Percentiles rank a stretch among this genome's conserved stretches.
Conservation (phyloP, 129 eudicot species). For the Pulicaria dysenterica region DNA sequence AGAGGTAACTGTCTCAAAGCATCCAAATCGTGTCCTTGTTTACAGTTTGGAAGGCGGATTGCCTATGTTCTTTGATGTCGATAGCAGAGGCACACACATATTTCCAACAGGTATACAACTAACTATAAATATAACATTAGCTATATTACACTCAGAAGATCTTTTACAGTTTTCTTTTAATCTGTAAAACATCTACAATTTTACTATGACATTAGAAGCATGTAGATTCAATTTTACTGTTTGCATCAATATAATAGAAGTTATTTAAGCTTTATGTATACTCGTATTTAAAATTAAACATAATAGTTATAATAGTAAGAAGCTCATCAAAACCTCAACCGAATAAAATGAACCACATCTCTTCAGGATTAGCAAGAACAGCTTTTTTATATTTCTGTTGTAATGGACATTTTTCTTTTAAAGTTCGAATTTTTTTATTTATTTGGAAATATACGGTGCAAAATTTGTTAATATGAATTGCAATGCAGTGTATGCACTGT, state of each 20-base stretch:
- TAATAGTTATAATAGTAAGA: too few relatives aligned
- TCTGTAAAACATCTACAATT: background rate
- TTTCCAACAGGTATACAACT: slow-evolving; percentile 73
- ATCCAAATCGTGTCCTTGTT: slow-evolving; percentile 85
- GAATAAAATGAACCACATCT: too few relatives aligned
- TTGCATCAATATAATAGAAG: too few relatives aligned
- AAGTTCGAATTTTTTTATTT: background rate
- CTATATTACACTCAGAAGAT: background rate
- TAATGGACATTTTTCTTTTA: too few relatives aligned
- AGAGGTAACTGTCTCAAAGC: slow-evolving; percentile 80
- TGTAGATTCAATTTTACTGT: background rate
- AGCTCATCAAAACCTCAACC: too few relatives aligned
- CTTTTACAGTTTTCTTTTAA: background rate
- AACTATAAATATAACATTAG: background rate
- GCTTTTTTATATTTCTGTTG: too few relatives aligned
- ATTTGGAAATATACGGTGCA: background rate
- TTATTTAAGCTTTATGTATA: too few relatives aligned
- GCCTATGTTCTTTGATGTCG: slow-evolving; percentile 82
- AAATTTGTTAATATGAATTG: slow-evolving; percentile 2
- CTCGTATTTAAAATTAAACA: too few relatives aligned
- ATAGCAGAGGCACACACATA: slow-evolving; percentile 74
- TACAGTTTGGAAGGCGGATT: slow-evolving; percentile 82
- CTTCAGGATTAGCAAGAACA: too few relatives aligned
- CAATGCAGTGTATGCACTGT: slow-evolving; percentile 80
- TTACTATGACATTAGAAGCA: background rate